Evolutionary conservation across 2,329 filamentous ascomycete species (phyloP).

Genomic region (Aspergillus ochraceus): DNA sequence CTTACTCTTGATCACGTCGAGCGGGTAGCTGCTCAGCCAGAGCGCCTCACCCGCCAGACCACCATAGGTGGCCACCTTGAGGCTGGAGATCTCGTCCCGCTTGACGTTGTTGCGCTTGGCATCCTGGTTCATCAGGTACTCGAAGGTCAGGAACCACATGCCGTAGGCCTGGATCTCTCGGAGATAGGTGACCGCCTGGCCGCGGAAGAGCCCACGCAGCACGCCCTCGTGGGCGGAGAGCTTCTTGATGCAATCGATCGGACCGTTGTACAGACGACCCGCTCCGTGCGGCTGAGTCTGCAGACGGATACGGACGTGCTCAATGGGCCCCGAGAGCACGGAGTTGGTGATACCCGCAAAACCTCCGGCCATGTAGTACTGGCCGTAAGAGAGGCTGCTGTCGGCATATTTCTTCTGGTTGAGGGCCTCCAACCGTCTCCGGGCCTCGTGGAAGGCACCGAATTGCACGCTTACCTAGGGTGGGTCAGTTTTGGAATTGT

Average conservation of each 20-base stretch:
- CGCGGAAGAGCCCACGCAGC: slow-evolving; percentile 77
- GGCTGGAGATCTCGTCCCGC: slow-evolving; percentile 74
- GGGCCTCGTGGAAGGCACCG: slow-evolving; percentile 90
- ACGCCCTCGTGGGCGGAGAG: slow-evolving; percentile 69
- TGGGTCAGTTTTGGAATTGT: background rate
- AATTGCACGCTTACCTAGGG: slow-evolving; percentile 83
- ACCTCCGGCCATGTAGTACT: slow-evolving; percentile 89
- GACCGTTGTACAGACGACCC: slow-evolving; percentile 74
- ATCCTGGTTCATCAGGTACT: slow-evolving; percentile 93
- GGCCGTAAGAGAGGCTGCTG: slow-evolving; percentile 67
- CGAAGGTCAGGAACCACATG: slow-evolving; percentile 90
- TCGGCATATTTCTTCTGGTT: slow-evolving; percentile 56
- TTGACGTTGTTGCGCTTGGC: slow-evolving; percentile 73
- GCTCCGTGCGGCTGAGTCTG: slow-evolving; percentile 94
- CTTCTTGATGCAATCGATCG: slow-evolving; percentile 87
- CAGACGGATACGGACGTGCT: slow-evolving; percentile 93
- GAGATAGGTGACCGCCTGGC: slow-evolving; percentile 78
- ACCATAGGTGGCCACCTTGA: slow-evolving; percentile 89
- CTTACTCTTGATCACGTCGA: slow-evolving; percentile 98
- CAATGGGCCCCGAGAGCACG: slow-evolving; percentile 84
- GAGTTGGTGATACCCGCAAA: slow-evolving; percentile 92
- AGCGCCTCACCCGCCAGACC: slow-evolving; percentile 90
- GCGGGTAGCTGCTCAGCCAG: slow-evolving; percentile 90
- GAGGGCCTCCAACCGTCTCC: slow-evolving; percentile 76
- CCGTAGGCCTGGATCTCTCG: slow-evolving; percentile 95